Base-by-base conservation (phyloP, 2,329 filamentous ascomycete species). In the Claviceps pazoutovae region DNA sequence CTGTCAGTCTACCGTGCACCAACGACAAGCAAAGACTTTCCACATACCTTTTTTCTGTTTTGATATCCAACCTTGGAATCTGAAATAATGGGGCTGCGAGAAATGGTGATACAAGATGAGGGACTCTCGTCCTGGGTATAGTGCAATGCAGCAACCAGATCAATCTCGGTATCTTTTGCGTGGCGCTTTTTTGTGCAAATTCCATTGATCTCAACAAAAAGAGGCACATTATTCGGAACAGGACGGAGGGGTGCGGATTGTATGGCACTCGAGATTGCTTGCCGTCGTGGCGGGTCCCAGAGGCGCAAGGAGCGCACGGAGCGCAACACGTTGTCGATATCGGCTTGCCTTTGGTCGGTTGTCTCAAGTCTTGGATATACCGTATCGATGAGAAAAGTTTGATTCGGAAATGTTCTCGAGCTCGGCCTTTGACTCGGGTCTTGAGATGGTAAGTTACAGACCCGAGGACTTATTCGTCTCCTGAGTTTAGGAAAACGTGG, bases 141-240 rank as follows among this genome's bases (percentile, higher is more conserved):
- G 52, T 57, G 56, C 38, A 56, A 38, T 36, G 59, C 55, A 51
- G 57, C 60, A 57, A 64, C 56, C 51, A 66, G 56, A 52, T 65
- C 62, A 49, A 63, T 55, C 57, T 66, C 64, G 42, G 58, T 54
- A 49, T 61, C 55, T 56, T 63, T 47, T 50, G 64, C 61, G 51
- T 50, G 57, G 52, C 63, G 62, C 53, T 66, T 65, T 56, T 55
- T 61, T 48, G 60, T 60, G 48, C 53, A 53, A 54, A 46, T 59
- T 55, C 61, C 63, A 65, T 64, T 57, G 59, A 60, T 58, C 43
- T 53, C 50, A 44, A 56, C 50, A 42, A 55, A 50, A 8, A 49
- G 49, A 21, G 54, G 42, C 38, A 16, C 36, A 38, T 47, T 19
- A 44, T 43, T 39, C 17, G 30, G n/a, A n/a, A 26, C 14, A 14